Base-by-base conservation (phyloP, 2,329 filamentous ascomycete genomes). In the Furcasterigmium sp. region DNA sequence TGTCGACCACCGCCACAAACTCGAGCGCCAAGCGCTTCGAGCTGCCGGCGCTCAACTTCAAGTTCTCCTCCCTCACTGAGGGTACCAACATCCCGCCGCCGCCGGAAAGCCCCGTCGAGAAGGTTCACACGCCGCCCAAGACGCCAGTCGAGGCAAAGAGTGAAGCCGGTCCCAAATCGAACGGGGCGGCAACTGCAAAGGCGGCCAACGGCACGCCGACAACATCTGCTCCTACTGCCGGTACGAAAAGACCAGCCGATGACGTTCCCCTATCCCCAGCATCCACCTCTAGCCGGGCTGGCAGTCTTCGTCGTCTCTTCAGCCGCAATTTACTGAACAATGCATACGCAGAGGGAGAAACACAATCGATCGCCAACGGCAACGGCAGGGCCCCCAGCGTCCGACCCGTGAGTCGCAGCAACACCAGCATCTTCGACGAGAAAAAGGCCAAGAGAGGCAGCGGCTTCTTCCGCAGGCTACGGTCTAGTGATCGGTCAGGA, bases 41-140 rank as follows among this genome's bases (percentile, higher is more conserved):
- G 62, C 70, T 82, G 45, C 78, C 78, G 8, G 71, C 69, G 37
- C 68, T 82, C 47, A 65, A 81, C 49, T 70, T 82, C 63, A 72
- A 78, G 51, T 79, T 80, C 53, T 69, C 71, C 46, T 77, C 72
- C 37, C 65, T 82, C 56, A 81, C 78, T 35, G 77, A 81, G 32
- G 78, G 78, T 42, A 82, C 78, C 57, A 56, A 77, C 55, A 82
- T 82, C 51, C 78, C 78, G 35, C 74, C 78, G 23, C 78, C 78
- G 19, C 67, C 65, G 37, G 75, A 76, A 15, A 80, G 76, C 38
- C 77, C 77, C 37, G 60, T 72, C 42, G 61, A 68, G 51, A 71
- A 76, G 56, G 65, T 68, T 32, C 67, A 66, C 36, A 66, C 68
- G 43, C 70, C 68, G 47, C 68, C 72, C 28, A 61, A 62, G 49